These are phyloP conservation scores for Verticillium isaacii DNA, from an alignment of 2,329 filamentous ascomycete species.

Conservation along the genomic window DNA sequence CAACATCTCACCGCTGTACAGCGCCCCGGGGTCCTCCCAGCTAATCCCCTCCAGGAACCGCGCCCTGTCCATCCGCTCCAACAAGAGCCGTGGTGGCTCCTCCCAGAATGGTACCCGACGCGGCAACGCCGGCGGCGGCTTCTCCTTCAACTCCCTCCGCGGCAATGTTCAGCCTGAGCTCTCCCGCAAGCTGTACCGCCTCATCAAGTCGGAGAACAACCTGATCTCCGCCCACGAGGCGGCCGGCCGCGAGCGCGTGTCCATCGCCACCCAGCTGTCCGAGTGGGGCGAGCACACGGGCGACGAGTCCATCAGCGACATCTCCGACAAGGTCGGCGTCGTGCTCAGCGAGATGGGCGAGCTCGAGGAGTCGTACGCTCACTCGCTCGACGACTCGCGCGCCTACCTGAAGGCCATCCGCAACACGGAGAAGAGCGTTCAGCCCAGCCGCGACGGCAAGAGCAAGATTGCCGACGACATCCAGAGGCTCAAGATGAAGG, in stretches of 20 bases:
- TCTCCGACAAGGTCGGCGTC: constrained; percentile 94
- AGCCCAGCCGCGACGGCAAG: constrained; percentile 85
- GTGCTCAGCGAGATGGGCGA: constrained; percentile 88
- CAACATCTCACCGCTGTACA: neutral
- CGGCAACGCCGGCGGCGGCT: constrained; percentile 40
- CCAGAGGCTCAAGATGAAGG: constrained; percentile 83
- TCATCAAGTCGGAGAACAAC: constrained; percentile 94
- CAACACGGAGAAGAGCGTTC: constrained; percentile 92
- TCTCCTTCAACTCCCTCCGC: constrained; percentile 82
- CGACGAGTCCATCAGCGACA: constrained; percentile 81
- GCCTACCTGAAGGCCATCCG: constrained; percentile 82
- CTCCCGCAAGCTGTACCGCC: constrained; percentile 78
- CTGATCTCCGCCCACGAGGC: constrained; percentile 79
- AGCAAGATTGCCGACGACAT: constrained; percentile 90
- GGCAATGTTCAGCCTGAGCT: constrained; percentile 83
- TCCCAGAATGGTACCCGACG: constrained; percentile 28
- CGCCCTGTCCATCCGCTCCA: constrained; percentile 68
- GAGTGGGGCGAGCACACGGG: constrained; percentile 93
- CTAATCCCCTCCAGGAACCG: constrained; percentile 53
- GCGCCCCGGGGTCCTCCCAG: neutral
- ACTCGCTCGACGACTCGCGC: constrained; percentile 81
- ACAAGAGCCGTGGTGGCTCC: constrained; percentile 41
- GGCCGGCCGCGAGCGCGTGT: constrained; percentile 77
- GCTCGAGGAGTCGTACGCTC: constrained; percentile 85
- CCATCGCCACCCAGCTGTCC: constrained; percentile 84